Conservation (phyloP, 2,329 filamentous ascomycete genomes). For the Sclerotinia spermophila region DNA sequence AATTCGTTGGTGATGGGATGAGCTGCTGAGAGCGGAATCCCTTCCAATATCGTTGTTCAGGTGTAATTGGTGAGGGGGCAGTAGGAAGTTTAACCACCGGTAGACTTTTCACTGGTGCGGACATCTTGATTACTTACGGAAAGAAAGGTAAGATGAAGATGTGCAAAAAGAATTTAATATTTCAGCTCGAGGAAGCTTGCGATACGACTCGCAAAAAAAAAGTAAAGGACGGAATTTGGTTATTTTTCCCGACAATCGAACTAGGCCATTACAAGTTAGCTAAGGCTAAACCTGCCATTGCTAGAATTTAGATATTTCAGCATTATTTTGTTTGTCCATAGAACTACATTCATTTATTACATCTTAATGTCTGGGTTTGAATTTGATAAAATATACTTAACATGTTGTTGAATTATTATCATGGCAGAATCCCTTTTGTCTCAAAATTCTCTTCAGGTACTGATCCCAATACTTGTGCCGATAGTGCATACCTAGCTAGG, state of each 20-base stretch:
- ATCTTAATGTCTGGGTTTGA: not conserved
- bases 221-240: not conserved
- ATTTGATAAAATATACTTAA: not conserved
- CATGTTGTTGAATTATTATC: not conserved
- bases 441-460: not conserved
- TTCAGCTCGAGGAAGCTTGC: slow-evolving; percentile 6
- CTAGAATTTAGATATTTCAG: not conserved
- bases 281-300: not conserved
- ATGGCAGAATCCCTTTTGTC: not conserved
- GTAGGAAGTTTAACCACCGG: slow-evolving; percentile 69
- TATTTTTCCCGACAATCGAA: not conserved
- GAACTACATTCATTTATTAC: not conserved
- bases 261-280: slow-evolving; percentile 12
- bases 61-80: slow-evolving; percentile 76
- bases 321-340: not conserved
- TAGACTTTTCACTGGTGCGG: slow-evolving; percentile 34
- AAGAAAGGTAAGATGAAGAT: slow-evolving; percentile 16
- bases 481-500: not conserved
- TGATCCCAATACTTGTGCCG: not conserved
- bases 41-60: slow-evolving; percentile 95
- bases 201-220: slow-evolving; percentile 18
- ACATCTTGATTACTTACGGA: slow-evolving; percentile 28
- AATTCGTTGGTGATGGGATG: slow-evolving; percentile 70
- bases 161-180: not conserved
- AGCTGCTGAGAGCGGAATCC: slow-evolving; percentile 89